Conservation (phyloP, 768 basidiomycete species). For the Boletus rubroflammeus region DNA sequence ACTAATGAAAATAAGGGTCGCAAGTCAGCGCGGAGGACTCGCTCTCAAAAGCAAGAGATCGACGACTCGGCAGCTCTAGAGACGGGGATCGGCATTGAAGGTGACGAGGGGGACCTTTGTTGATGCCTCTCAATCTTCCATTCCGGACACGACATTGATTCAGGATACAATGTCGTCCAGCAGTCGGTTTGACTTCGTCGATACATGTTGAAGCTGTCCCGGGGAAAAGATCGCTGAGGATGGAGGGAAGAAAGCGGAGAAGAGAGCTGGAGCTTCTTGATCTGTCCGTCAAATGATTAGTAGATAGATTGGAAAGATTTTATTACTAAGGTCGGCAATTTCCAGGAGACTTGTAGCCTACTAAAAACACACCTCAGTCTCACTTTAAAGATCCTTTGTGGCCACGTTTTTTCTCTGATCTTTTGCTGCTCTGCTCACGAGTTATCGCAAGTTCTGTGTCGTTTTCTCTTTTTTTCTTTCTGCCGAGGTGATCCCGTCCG, state of each 20-base stretch:
- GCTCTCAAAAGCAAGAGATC: conserved; percentile 25
- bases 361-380: too few species aligned
- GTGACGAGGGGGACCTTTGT: background rate
- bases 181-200: background rate
- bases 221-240: background rate
- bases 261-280: background rate
- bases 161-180: background rate
- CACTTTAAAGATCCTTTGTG: background rate
- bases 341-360: background rate
- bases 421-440: too few species aligned
- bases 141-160: background rate
- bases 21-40: conserved; percentile 31
- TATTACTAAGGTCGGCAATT: conserved; percentile 10
- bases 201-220: background rate
- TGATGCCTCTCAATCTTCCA: background rate
- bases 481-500: conserved; percentile 13
- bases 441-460: background rate
- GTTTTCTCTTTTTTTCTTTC: background rate
- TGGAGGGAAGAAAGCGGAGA: background rate
- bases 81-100: conserved; percentile 2
- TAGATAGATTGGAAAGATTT: background rate
- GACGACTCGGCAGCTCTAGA: conserved; percentile 26
- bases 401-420: too few species aligned
- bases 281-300: background rate
- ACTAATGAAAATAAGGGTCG: conserved; percentile 43